Percentiles rank a stretch among this genome's conserved stretches.
Conservation (phyloP, 1,284 basidiomycete genomes). For the Caloboletus inedulis region DNA sequence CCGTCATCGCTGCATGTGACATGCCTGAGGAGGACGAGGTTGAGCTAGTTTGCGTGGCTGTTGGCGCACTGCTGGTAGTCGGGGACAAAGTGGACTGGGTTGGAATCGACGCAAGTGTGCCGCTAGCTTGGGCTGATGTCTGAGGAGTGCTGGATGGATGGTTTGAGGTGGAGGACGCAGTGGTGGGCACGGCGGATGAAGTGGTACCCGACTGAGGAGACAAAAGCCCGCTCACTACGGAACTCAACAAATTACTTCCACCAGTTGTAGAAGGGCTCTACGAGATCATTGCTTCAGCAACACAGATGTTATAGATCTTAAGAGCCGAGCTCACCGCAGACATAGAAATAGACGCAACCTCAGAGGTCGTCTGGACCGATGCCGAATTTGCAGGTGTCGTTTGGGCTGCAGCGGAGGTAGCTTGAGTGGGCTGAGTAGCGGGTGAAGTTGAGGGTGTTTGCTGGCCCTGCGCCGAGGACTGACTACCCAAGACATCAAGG, state of each 20-base stretch:
- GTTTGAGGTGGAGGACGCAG: slow-evolving; percentile 18
- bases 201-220: slow-evolving; percentile 17
- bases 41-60: slow-evolving; percentile 26
- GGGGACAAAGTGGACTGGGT: slow-evolving; percentile 19
- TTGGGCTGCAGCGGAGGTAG: slow-evolving; percentile 11
- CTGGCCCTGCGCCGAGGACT: not conserved
- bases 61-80: slow-evolving; percentile 16
- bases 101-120: slow-evolving; percentile 1
- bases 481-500: slow-evolving; percentile 8
- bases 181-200: slow-evolving; percentile 13
- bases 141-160: slow-evolving; percentile 16
- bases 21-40: slow-evolving; percentile 32
- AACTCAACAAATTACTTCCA: slow-evolving; percentile 4
- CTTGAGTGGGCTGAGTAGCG: slow-evolving; percentile 13
- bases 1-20: slow-evolving; percentile 66
- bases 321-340: slow-evolving; percentile 22
- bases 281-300: slow-evolving; percentile 8
- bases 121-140: slow-evolving; percentile 13
- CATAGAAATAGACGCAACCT: slow-evolving; percentile 11
- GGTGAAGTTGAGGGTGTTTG: slow-evolving; percentile 14
- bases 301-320: not conserved
- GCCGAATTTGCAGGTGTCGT: slow-evolving; percentile 14
- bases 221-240: slow-evolving; percentile 11
- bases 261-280: slow-evolving; percentile 18
- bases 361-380: slow-evolving; percentile 14